phyloP scores from a whole-genome alignment of 768 basidiomycete species.

The Lactarius akahatsu region DNA sequence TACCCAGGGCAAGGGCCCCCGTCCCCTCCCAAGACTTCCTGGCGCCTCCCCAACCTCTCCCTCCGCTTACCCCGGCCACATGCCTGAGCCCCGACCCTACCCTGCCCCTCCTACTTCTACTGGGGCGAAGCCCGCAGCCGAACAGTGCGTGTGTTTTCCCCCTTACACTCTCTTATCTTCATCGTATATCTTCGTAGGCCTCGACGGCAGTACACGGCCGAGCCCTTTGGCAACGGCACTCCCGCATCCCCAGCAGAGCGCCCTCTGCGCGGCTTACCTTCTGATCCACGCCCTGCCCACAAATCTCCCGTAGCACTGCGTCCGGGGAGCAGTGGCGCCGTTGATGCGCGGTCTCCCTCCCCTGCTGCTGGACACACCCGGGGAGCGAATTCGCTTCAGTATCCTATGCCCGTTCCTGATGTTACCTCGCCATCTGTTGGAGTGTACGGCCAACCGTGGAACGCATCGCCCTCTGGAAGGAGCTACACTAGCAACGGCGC shows the following conservation, averaged over 20 bases:
- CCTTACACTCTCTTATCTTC: background rate
- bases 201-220: slow-evolving; percentile 17
- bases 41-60: slow-evolving; percentile 18
- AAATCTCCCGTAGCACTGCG: slow-evolving; percentile 13
- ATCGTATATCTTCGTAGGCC: slow-evolving; percentile 3
- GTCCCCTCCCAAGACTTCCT: slow-evolving; percentile 28
- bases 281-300: slow-evolving; percentile 22
- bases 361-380: slow-evolving; percentile 24
- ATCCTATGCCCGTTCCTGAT: slow-evolving; percentile 26
- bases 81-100: slow-evolving; percentile 28
- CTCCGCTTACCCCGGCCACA: slow-evolving; percentile 22
- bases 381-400: slow-evolving; percentile 16
- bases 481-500: slow-evolving; percentile 13
- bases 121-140: slow-evolving; percentile 11
- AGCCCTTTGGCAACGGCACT: slow-evolving; percentile 14
- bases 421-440: background rate
- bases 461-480: slow-evolving; percentile 11
- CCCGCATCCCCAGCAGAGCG: slow-evolving; percentile 11
- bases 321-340: slow-evolving; percentile 13
- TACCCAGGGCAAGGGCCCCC: slow-evolving; percentile 25
- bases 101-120: slow-evolving; percentile 1
- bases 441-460: slow-evolving; percentile 21
- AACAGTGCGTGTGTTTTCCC: slow-evolving; percentile 20
- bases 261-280: slow-evolving; percentile 23
- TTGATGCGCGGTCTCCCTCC: slow-evolving; percentile 16